Conservation (phyloP, 2,329 filamentous ascomycete species). For the Talaromyces sp. region DNA sequence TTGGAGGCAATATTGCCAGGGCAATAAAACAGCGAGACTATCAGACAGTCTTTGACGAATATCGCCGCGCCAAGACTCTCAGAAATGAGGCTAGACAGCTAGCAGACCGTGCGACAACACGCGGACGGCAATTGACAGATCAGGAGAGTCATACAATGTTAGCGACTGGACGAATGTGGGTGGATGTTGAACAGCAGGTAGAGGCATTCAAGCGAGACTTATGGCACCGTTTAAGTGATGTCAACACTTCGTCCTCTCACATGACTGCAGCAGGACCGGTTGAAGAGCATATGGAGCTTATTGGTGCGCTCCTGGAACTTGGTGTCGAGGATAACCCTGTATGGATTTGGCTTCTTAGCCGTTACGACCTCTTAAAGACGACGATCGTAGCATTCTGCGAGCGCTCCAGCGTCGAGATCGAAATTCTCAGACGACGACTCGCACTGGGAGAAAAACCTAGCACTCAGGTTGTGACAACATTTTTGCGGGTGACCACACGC, state of each 20-base stretch:
- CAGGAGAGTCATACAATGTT: slow-evolving; percentile 80
- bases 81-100: slow-evolving; percentile 73
- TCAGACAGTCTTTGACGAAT: slow-evolving; percentile 81
- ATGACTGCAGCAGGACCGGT: slow-evolving; percentile 52
- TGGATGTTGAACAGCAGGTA: slow-evolving; percentile 84
- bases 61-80: slow-evolving; percentile 75
- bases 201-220: slow-evolving; percentile 82
- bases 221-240: slow-evolving; percentile 74
- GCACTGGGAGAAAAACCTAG: slow-evolving; percentile 70
- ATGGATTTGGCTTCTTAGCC: slow-evolving; percentile 89
- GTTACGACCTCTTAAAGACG: slow-evolving; percentile 82
- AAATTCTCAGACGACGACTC: slow-evolving; percentile 78
- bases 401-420: slow-evolving; percentile 85
- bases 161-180: slow-evolving; percentile 89
- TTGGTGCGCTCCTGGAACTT: slow-evolving; percentile 82
- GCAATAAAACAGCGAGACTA: slow-evolving; percentile 90
- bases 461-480: slow-evolving; percentile 65
- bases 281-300: slow-evolving; percentile 90
- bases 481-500: slow-evolving; percentile 70
- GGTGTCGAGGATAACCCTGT: slow-evolving; percentile 96
- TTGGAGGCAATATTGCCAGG: slow-evolving; percentile 72
- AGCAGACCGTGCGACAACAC: slow-evolving; percentile 54
- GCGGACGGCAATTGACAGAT: slow-evolving; percentile 62
- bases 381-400: slow-evolving; percentile 79
- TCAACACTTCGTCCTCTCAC: slow-evolving; percentile 56